phyloP scores from a whole-genome alignment of 805 yeast species.

The Pichia sporocuriosa region DNA sequence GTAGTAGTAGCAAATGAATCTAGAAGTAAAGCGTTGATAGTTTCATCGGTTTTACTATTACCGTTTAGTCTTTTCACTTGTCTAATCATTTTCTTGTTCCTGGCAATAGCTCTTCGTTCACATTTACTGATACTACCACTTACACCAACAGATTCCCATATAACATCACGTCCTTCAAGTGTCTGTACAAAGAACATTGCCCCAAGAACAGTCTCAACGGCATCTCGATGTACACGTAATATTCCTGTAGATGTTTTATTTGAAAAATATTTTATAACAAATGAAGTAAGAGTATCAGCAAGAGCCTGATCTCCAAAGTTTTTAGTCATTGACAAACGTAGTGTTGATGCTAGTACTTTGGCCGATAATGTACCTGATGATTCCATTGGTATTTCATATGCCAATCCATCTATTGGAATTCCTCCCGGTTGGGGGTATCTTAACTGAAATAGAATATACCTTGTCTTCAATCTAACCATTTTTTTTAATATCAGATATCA shows the following conservation, averaged over 20 bases:
- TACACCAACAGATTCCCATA: constrained; percentile 58
- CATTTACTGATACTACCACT: constrained; percentile 87
- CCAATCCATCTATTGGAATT: neutral
- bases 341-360: constrained; percentile 43
- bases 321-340: constrained; percentile 50
- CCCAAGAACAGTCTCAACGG: constrained; percentile 54
- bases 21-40: no score
- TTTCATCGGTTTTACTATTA: no score
- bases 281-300: constrained; percentile 39
- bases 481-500: no score
- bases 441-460: constrained; percentile 79
- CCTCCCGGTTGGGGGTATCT: constrained; percentile 46
- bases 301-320: constrained; percentile 76
- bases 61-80: no score
- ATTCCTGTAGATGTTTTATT: constrained; percentile 80
- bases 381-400: constrained; percentile 28
- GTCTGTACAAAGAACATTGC: constrained; percentile 53
- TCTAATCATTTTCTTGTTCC: constrained; percentile 29
- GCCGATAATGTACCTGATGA: constrained; percentile 43
- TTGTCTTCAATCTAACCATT: constrained; percentile 85
- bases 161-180: constrained; percentile 43
- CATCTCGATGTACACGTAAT: constrained; percentile 64
- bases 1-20: no score
- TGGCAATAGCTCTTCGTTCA: constrained; percentile 59
- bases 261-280: constrained; percentile 65